These are phyloP conservation scores for Saturnispora sanitii DNA, from an alignment of 805 yeast genomes.

Conservation along the genomic window DNA sequence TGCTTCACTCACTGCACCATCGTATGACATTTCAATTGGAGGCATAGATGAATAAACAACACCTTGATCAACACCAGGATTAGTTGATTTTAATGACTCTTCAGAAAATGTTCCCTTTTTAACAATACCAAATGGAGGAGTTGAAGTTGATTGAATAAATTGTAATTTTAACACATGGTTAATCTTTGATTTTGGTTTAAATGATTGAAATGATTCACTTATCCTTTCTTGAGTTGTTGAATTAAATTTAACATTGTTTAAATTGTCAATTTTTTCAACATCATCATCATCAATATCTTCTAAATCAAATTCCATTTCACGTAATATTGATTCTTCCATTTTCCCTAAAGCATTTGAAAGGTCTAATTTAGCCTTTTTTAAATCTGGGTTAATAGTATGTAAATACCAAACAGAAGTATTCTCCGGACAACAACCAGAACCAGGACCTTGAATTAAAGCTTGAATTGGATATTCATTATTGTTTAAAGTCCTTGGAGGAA, in stretches of 20 bases:
- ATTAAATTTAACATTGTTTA: slow-evolving; percentile 10
- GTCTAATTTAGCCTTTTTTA: slow-evolving; percentile 56
- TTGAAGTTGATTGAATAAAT: slow-evolving; percentile 49
- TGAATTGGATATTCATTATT: slow-evolving; percentile 69
- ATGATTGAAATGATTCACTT: slow-evolving; percentile 77
- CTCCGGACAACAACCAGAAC: slow-evolving; percentile 77
- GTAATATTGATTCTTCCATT: slow-evolving; percentile 67
- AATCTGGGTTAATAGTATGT: slow-evolving; percentile 63
- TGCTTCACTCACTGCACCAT: slow-evolving; percentile 80
- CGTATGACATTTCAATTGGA: slow-evolving; percentile 79
- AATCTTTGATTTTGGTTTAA: slow-evolving; percentile 53
- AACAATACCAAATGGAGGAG: slow-evolving; percentile 48
- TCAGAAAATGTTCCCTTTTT: slow-evolving; percentile 30
- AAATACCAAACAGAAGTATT: slow-evolving; percentile 89
- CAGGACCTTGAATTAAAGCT: slow-evolving; percentile 78
- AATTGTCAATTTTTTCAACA: slow-evolving; percentile 30
- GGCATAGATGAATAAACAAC: slow-evolving; percentile 53
- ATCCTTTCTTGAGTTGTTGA: slow-evolving; percentile 53
- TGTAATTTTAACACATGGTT: slow-evolving; percentile 51
- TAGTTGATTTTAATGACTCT: slow-evolving; percentile 8
- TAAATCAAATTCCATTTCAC: slow-evolving; percentile 60
- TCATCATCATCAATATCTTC: slow-evolving; percentile 37
- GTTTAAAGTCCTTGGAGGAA: slow-evolving; percentile 76
- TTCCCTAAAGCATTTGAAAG: slow-evolving; percentile 71
- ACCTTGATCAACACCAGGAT: slow-evolving; percentile 37